These are phyloP conservation scores for Diplodia mutila DNA, from an alignment of 2,329 filamentous ascomycete genomes.

Conservation along the genomic window DNA sequence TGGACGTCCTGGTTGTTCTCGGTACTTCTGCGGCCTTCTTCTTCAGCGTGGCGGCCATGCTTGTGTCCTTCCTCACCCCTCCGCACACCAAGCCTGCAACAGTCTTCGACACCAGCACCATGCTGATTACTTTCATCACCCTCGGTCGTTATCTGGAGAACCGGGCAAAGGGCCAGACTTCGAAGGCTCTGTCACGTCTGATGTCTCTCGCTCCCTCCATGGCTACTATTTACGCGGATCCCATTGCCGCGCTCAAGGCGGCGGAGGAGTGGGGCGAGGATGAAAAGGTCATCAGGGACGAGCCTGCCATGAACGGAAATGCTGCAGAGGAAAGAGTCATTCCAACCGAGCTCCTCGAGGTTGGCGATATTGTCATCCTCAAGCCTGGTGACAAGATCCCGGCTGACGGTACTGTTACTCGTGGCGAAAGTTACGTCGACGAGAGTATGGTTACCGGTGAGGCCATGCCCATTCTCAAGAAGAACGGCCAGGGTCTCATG, in stretches of 20 bases:
- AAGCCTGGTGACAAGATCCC: constrained; percentile 96
- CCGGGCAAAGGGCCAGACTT: constrained; percentile 92
- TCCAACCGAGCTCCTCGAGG: constrained; percentile 90
- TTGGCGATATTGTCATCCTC: constrained; percentile 90
- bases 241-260: constrained; percentile 88
- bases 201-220: constrained; percentile 97
- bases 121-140: constrained; percentile 96
- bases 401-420: constrained; percentile 83
- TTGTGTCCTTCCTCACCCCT: constrained; percentile 73
- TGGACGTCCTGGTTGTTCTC: constrained; percentile 94
- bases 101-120: constrained; percentile 96
- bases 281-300: constrained; percentile 40
- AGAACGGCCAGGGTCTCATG: constrained; percentile 76
- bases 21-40: constrained; percentile 96
- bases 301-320: constrained; percentile 51
- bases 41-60: constrained; percentile 87
- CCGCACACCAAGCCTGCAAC: constrained; percentile 83
- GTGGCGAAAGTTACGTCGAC: constrained; percentile 90
- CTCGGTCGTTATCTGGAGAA: constrained; percentile 93
- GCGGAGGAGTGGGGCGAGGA: constrained; percentile 73
- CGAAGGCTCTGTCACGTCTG: constrained; percentile 85
- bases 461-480: constrained; percentile 92
- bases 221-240: constrained; percentile 94
- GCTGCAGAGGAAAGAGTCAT: constrained; percentile 83
- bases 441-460: constrained; percentile 99